phyloP scores from a whole-genome alignment of 345 rosid genomes.

The Aethionema arabicum region DNA sequence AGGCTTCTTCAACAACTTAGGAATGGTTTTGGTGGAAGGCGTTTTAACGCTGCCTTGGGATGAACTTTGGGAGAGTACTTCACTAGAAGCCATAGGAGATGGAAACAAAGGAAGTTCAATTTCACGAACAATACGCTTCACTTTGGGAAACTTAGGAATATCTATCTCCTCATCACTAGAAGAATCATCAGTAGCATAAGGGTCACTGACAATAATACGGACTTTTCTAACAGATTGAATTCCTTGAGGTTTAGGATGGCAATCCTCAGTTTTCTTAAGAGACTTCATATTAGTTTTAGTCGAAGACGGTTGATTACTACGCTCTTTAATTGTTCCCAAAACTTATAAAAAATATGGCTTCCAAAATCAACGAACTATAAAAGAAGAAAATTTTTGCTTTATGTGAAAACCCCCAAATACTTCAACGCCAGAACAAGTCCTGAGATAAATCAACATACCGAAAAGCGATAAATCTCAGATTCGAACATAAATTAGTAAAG shows the following conservation, averaged over 20 bases:
- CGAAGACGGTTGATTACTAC: conserved; percentile 33
- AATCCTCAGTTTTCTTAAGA: conserved; percentile 26
- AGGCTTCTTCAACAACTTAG: conserved; percentile 35
- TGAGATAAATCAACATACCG: conserved; percentile 31
- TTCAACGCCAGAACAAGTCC: conserved; percentile 80
- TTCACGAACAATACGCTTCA: conserved; percentile 58
- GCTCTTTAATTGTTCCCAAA: conserved; percentile 40
- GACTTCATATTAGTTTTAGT: conserved; percentile 27
- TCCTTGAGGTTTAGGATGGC: conserved; percentile 24
- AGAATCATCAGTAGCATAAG: conserved; percentile 88
- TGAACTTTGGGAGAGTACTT: conserved; percentile 48
- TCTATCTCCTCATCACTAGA: conserved; percentile 71
- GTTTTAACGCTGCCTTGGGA: conserved; percentile 59
- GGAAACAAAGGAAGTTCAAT: conserved; percentile 43
- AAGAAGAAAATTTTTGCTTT: conserved; percentile 49
- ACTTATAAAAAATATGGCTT: conserved; percentile 50
- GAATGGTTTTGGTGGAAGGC: conserved; percentile 36
- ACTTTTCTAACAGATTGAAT: conserved; percentile 49
- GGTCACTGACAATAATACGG: conserved; percentile 67
- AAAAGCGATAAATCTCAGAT: conserved; percentile 28
- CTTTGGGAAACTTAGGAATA: conserved; percentile 17
- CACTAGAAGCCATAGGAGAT: not conserved
- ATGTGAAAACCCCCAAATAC: conserved; percentile 77
- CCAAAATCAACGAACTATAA: conserved; percentile 61
- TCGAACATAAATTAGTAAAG: not conserved